These are phyloP conservation scores for Thermochaetoides thermophila DNA, from an alignment of 495 filamentous ascomycete species.

Conservation along the genomic window DNA sequence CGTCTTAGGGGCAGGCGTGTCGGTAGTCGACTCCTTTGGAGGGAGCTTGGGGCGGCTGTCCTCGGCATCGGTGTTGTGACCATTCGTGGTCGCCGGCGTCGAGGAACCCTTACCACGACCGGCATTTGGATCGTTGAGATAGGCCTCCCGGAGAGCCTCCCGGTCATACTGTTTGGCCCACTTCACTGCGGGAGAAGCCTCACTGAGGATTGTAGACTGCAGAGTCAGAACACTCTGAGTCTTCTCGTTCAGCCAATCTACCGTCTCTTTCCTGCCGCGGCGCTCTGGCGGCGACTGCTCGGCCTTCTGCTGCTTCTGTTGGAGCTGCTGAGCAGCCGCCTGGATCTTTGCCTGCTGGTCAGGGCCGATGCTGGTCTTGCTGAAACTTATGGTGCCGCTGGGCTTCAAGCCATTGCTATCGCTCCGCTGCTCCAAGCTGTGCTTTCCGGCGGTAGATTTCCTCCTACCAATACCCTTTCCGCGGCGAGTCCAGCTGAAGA, in stretches of 20 bases:
- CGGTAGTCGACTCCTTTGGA: constrained; percentile 16
- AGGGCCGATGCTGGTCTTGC: constrained; percentile 78
- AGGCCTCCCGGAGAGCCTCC: constrained; percentile 63
- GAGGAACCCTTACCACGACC: constrained; percentile 48
- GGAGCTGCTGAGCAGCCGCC: constrained; percentile 69
- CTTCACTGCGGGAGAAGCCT: constrained; percentile 86
- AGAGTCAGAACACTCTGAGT: constrained; percentile 87
- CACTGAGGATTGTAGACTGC: constrained; percentile 70
- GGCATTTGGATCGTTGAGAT: constrained; percentile 55
- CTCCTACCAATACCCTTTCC: constrained; percentile 47
- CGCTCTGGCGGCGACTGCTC: constrained; percentile 28
- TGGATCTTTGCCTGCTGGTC: constrained; percentile 90
- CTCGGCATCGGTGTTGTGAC: constrained; percentile 15
- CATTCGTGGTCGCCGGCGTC: constrained; percentile 18
- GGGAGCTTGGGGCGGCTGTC: constrained; percentile 21
- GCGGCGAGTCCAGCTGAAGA: constrained; percentile 72
- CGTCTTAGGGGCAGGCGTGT: constrained; percentile 5
- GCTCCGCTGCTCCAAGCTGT: constrained; percentile 21
- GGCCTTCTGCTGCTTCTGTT: constrained; percentile 44
- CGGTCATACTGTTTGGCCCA: constrained; percentile 89
- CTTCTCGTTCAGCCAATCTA: constrained; percentile 46
- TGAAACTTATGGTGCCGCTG: constrained; percentile 39
- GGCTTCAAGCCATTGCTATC: constrained; percentile 15
- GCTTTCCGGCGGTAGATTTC: constrained; percentile 44
- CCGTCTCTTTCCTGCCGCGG: constrained; percentile 34